Percentiles rank a stretch among this genome's conserved stretches.
These are phyloP conservation scores for Aspergillus sojae DNA, from an alignment of 2,329 filamentous ascomycete genomes.

Conservation along the genomic window DNA sequence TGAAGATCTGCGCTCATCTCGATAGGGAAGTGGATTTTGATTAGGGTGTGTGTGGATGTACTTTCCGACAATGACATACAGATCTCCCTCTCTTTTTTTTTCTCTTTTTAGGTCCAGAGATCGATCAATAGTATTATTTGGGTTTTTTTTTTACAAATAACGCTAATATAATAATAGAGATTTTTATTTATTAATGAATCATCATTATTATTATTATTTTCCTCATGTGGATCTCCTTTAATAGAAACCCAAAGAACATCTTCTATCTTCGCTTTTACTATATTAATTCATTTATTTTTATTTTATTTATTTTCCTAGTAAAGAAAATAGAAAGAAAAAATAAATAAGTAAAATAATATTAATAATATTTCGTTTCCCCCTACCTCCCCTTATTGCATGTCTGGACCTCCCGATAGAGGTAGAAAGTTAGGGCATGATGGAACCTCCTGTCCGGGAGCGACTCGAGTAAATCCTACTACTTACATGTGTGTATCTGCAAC, in stretches of 20 bases:
- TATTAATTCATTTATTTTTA: too few relatives aligned
- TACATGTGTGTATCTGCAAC: conserved; percentile 9
- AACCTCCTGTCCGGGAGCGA: background rate
- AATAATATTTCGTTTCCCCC: background rate
- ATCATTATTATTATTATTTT: background rate
- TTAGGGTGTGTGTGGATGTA: conserved; percentile 8
- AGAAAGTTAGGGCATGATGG: background rate
- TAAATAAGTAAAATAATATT: background rate
- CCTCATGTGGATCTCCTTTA: background rate
- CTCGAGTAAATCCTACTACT: background rate
- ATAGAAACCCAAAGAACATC: too few relatives aligned
- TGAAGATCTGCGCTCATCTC: conserved; percentile 22
- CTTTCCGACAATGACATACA: conserved; percentile 24
- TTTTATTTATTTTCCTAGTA: too few relatives aligned
- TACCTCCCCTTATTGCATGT: background rate
- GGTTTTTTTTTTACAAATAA: background rate
- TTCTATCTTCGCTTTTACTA: too few relatives aligned
- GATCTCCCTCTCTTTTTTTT: conserved; percentile 6
- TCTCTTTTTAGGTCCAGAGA: background rate
- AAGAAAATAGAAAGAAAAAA: too few relatives aligned
- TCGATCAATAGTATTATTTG: conserved; percentile 4
- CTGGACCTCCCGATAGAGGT: background rate
- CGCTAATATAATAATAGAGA: background rate
- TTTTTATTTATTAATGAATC: background rate
- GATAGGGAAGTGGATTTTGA: conserved; percentile 21